Base-by-base conservation (phyloP, 2,329 filamentous ascomycete species). In the Fusarium virguliforme region DNA sequence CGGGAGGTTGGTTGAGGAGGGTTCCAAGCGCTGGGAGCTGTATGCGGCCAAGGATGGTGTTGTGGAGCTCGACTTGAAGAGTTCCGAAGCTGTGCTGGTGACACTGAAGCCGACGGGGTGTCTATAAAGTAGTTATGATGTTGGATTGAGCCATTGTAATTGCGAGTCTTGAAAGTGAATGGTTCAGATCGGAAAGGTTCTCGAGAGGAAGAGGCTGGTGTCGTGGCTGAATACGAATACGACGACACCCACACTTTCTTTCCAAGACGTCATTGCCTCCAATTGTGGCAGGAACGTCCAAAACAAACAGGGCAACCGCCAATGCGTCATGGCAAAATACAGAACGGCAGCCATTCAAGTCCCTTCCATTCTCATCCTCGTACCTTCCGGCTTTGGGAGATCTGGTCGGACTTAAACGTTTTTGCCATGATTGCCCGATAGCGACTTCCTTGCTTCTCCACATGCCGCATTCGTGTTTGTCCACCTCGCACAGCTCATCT, bases 381-480 rank as follows among this genome's bases (percentile, higher is more conserved):
- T 34, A 4, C 43, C 43, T 53, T 40, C 24, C 57, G 57, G 57
- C n/a, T 38, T 53, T 15, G 12, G 1, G 12, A 53, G 34, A 53
- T 40, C 46, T 35, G 53, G 34, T 62, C 71, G 64, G 63, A 57
- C 35, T 58, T 70, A 57, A 43, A 62, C 65, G 64, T 51, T 50
- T n/a, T 8, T 51, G 48, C 28, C 6, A 32, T 24, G 10, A 35
- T 22, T 53, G 28, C 30, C 48, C 48, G 32, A 53, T 53, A 34
- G 30, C 28, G 28, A 53, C 48, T 35, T 53, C 28, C 48, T 35
- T 40, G 24, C 4, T 60, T 71, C 68, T 60, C 74, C 74, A 75
- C 74, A 72, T 75, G 54, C 67, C 74, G 71, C 64, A 70, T 73
- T 72, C 65, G 67, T 68, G 70, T 73, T 73, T 74, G 62, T 38